Evolutionary conservation across 352 stramenopile genomes (phyloP).

Genomic region (Phytopythium oedochilum): DNA sequence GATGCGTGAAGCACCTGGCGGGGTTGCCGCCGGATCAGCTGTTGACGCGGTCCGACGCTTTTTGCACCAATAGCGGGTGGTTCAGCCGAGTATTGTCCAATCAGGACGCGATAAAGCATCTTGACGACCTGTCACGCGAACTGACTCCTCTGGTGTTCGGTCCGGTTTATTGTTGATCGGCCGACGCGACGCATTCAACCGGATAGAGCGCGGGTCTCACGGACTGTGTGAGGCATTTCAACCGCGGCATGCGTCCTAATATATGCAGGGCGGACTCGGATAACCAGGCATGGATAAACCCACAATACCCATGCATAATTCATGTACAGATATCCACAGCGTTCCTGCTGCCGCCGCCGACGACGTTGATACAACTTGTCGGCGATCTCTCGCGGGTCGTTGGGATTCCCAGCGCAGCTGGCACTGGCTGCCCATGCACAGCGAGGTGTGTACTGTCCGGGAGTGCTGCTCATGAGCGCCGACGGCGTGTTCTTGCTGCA

Average conservation of each 20-base stretch:
- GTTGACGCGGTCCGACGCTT: background rate
- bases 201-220: too few species aligned
- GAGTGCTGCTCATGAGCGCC: slow-evolving; percentile 13
- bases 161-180: background rate
- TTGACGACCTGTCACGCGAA: background rate
- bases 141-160: background rate
- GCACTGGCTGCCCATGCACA: slow-evolving; percentile 20
- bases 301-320: too few species aligned
- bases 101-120: background rate
- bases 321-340: background rate
- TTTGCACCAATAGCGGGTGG: background rate
- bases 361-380: slow-evolving; percentile 35
- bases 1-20: background rate
- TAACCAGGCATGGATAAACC: too few species aligned
- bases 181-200: background rate
- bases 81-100: background rate
- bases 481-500: slow-evolving; percentile 27
- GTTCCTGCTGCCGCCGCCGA: slow-evolving; percentile 1
- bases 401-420: slow-evolving; percentile 40
- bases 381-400: slow-evolving; percentile 36
- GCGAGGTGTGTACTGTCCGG: slow-evolving; percentile 25
- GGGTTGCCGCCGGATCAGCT: background rate
- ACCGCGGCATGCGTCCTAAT: too few species aligned
- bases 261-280: too few species aligned
- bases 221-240: too few species aligned